A percentile compares a stretch with the other conserved stretches of the same genome.
These are phyloP conservation scores for Metschnikowia lunata DNA, from an alignment of 805 yeast species.

Conservation along the genomic window DNA sequence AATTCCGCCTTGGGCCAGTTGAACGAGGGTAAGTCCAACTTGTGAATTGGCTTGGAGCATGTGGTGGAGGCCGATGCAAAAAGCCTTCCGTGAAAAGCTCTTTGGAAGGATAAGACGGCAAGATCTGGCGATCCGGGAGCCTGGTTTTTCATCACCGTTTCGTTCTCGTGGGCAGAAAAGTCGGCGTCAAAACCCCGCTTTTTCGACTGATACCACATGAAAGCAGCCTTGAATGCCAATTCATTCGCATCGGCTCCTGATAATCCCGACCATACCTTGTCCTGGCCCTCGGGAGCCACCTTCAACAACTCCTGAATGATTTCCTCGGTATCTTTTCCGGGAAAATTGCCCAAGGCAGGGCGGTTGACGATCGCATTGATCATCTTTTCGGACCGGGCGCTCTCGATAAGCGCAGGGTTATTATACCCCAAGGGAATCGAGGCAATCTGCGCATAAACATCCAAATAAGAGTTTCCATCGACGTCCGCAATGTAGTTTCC, in stretches of 20 bases:
- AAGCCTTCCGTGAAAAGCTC: conserved; percentile 92
- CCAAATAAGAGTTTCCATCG: conserved; percentile 73
- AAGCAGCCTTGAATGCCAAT: conserved; percentile 84
- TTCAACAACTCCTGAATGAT: conserved; percentile 47
- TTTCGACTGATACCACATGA: conserved; percentile 69
- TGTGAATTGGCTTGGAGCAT: conserved; percentile 92
- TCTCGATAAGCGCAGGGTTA: conserved; percentile 68
- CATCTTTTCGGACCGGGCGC: conserved; percentile 68
- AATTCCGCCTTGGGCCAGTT: conserved; percentile 96
- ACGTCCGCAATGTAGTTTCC: conserved; percentile 81
- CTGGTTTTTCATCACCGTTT: conserved; percentile 70
- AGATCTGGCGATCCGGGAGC: conserved; percentile 88
- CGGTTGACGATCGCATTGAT: conserved; percentile 71
- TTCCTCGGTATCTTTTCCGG: conserved; percentile 58
- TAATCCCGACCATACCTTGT: conserved; percentile 71
- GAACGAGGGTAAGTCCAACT: conserved; percentile 87
- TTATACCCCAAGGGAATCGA: conserved; percentile 84
- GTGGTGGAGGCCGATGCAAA: conserved; percentile 91
- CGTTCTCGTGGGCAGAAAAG: conserved; percentile 66
- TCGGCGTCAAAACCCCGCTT: conserved; percentile 59
- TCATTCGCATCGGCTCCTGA: conserved; percentile 89
- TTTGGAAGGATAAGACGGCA: conserved; percentile 80
- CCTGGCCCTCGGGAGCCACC: conserved; percentile 76
- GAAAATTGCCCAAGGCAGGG: conserved; percentile 66
- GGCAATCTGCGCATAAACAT: conserved; percentile 79